Base-by-base conservation (phyloP, 768 basidiomycete species). In the Xerocomus spinulosus region DNA sequence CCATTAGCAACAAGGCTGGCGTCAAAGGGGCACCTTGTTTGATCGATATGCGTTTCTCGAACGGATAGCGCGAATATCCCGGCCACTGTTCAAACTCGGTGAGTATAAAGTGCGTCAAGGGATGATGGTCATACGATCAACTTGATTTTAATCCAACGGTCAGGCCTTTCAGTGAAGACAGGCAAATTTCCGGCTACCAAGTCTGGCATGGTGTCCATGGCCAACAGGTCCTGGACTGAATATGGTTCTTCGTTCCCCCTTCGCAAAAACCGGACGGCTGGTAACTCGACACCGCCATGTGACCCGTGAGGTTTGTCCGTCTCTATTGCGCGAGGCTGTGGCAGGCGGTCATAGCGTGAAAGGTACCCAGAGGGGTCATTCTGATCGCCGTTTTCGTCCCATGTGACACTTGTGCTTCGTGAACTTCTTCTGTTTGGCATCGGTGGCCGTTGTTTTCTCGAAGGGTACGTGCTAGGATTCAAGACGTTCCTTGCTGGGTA, bases 41-140 rank as follows among this genome's bases (percentile, higher is more conserved):
- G 17, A 71, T 68, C 18, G 55, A 53, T 42, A 75, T 51, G 5
- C 72, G 70, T 52, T 69, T 72, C 55, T 71, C 64, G 25, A 67
- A 61, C 0, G 70, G 64, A 39, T 67, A 55, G n/a, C 51, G 42
- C 18, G 63, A 62, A 59, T 78, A 78, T 1, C 77, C 77, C 6
- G 77, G 75, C 77, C 76, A 78, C 77, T 77, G 47, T 40, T 42
- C 14, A 20, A 14, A 18, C 6, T 4, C 15, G 32, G 49, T 53
- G 28, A 54, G 55, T 28, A 24, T 18, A 4, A 37, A 23, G 4
- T 26, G 5, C 20, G 7, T 39, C 5, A 30, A 39, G 15, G 33
- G 13, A 43, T 1, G 15, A 15, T 2, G 18, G 3, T 8, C 66
- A 40, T 51, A 76, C 75, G 30, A 64, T 50, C 26, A 73, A 49